Evolutionary conservation across 768 basidiomycete species (phyloP), one percentile per base, ranked within the genome.

Genomic region (Mrakia frigida): DNA sequence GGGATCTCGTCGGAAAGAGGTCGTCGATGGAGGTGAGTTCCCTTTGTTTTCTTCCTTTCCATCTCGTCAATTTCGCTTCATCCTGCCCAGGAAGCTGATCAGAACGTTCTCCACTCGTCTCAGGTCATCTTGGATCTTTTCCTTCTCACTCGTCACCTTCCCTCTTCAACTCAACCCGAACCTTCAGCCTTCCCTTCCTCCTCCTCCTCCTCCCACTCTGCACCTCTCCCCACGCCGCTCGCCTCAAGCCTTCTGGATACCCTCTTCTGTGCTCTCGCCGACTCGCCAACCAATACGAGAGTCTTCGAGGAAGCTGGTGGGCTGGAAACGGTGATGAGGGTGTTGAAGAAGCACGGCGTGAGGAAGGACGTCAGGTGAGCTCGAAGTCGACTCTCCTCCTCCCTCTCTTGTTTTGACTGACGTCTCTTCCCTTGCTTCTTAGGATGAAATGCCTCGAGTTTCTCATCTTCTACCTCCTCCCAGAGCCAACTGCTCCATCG

Each of bases 371-470:
- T 95, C 75, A 86, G 92, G 94, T 95, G 76, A 70, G 82, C 70
- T 6, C 16, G 61, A 28, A 2, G 14, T 28, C 69, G 11, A 9
- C n/a, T 16, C 28, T 16, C 5, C 43, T 50, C n/a, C 9, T 46
- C 18, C 3, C 25, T 25, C 28, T 46, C 13, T 31, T 46, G 6
- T 11, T 23, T 7, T 2, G 3, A n/a, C n/a, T 52, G 46, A 52
- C 60, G 37, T 5, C 9, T 60, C 31, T 35, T 70, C 70, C 56
- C 35, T 3, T 53, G 25, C 16, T 46, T 13, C 65, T 23, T 31
- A 96, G 94, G 80, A 96, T 97, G 91, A 96, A 96, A 85, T 96
- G 93, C 78, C 86, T 98, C 25, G 95, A 97, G 82, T 94, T 97
- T 80, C 84, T 98, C 23, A 96, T 96, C 83, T 97, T 95, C 83